Evolutionary conservation across 2,329 filamentous ascomycete genomes (phyloP).

Genomic region (Aspergillus carbonarius): DNA sequence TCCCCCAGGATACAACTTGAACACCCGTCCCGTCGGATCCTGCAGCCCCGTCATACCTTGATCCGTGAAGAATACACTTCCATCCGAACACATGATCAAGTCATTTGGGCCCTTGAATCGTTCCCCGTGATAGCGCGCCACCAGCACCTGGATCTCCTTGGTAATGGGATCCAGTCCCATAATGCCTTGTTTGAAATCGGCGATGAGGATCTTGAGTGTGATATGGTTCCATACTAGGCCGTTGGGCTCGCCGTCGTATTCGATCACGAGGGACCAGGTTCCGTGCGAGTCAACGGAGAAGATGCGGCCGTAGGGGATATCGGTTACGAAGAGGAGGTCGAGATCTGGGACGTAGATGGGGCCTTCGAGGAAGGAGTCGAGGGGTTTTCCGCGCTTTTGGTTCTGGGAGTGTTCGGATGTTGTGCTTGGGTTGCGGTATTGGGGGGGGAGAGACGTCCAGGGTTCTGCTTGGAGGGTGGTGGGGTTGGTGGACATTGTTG

Average conservation of each 20-base stretch:
- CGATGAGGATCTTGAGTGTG: neutral
- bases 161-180: neutral
- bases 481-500: neutral
- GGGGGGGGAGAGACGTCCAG: neutral
- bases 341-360: neutral
- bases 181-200: neutral
- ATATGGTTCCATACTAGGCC: neutral
- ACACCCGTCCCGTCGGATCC: neutral
- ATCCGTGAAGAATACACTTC: neutral
- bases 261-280: neutral
- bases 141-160: neutral
- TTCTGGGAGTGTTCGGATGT: neutral
- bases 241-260: neutral
- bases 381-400: neutral
- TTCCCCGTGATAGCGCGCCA: neutral
- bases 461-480: neutral
- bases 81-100: neutral
- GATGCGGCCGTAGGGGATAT: neutral
- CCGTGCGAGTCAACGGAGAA: neutral
- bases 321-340: neutral
- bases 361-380: conserved; percentile 3
- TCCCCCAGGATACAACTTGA: neutral
- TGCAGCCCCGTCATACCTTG: neutral
- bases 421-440: neutral
- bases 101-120: neutral